These are phyloP conservation scores for Acanthamoeba lenticulata DNA, from an alignment of 208 protist genomes.

Conservation along the genomic window DNA sequence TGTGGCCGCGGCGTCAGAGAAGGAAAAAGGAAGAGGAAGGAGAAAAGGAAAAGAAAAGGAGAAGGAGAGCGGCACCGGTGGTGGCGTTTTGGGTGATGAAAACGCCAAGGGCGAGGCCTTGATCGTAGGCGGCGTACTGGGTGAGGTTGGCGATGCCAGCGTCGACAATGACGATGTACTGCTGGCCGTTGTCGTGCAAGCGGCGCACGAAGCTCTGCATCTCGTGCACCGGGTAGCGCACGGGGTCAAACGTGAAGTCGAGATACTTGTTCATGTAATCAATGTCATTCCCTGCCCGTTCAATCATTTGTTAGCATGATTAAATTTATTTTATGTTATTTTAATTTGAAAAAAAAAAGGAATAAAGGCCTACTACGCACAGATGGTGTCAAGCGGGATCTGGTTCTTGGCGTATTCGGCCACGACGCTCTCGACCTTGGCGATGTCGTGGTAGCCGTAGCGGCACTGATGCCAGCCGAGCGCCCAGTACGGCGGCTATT, in stretches of 20 bases:
- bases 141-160: conserved; percentile 40
- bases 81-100: conserved; percentile 72
- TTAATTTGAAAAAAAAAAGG: no score
- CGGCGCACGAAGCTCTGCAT: conserved; percentile 65
- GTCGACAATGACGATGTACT: conserved; percentile 75
- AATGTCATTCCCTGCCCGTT: conserved; percentile 85
- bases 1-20: neutral
- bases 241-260: conserved; percentile 78
- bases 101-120: conserved; percentile 71
- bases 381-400: conserved; percentile 90
- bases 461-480: conserved; percentile 88
- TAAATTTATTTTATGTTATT: no score
- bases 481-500: conserved; percentile 64
- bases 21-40: no score
- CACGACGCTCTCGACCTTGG: conserved; percentile 81
- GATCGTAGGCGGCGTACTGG: conserved; percentile 69
- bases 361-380: conserved; percentile 27
- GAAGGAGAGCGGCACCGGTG: no score
- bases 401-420: conserved; percentile 75
- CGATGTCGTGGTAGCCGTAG: conserved; percentile 86
- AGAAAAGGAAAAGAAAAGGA: no score
- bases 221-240: conserved; percentile 29
- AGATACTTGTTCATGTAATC: conserved; percentile 89
- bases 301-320: no score
- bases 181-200: conserved; percentile 67